These are phyloP conservation scores for Penicillium fimorum DNA, from an alignment of 495 filamentous ascomycete species.

Conservation along the genomic window DNA sequence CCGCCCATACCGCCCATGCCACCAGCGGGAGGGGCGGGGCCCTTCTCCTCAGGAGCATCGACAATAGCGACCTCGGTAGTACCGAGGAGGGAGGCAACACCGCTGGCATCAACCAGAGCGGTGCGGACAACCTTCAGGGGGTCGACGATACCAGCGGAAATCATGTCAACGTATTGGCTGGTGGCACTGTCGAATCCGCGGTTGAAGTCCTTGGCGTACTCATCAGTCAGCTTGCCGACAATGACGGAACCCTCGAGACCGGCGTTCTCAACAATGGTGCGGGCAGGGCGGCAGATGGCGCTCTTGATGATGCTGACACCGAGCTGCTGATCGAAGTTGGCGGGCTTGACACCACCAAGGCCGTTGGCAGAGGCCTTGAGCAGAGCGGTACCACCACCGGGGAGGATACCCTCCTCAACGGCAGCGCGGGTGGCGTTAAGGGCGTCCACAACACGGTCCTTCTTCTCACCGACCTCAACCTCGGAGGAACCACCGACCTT, in stretches of 20 bases:
- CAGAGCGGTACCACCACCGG: conserved; percentile 95
- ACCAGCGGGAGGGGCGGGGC: conserved; percentile 57
- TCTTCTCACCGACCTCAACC: conserved; percentile 99
- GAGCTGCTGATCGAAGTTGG: conserved; percentile 99
- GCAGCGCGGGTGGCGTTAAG: conserved; percentile 97
- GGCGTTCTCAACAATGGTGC: conserved; percentile 96
- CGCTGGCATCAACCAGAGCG: conserved; percentile 87
- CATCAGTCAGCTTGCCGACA: conserved; percentile 96
- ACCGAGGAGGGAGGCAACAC: conserved; percentile 94
- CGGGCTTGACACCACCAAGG: conserved; percentile 72
- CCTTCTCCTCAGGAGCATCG: conserved; percentile 93
- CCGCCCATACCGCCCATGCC: conserved; percentile 68
- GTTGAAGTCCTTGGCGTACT: conserved; percentile 92
- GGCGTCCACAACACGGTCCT: conserved; percentile 97
- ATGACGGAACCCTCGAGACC: conserved; percentile 93
- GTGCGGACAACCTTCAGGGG: conserved; percentile 99
- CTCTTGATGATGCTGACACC: conserved; percentile 96
- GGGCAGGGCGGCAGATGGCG: conserved; percentile 91
- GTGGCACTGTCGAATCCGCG: conserved; percentile 94
- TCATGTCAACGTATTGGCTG: conserved; percentile 99
- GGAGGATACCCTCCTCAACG: conserved; percentile 97
- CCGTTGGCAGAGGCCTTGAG: conserved; percentile 95
- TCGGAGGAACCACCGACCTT: conserved; percentile 97
- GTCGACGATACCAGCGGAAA: conserved; percentile 91
- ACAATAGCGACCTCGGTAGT: conserved; percentile 98